These are phyloP conservation scores for Monosporascus ibericus DNA, from an alignment of 2,329 filamentous ascomycete species.

Conservation along the genomic window DNA sequence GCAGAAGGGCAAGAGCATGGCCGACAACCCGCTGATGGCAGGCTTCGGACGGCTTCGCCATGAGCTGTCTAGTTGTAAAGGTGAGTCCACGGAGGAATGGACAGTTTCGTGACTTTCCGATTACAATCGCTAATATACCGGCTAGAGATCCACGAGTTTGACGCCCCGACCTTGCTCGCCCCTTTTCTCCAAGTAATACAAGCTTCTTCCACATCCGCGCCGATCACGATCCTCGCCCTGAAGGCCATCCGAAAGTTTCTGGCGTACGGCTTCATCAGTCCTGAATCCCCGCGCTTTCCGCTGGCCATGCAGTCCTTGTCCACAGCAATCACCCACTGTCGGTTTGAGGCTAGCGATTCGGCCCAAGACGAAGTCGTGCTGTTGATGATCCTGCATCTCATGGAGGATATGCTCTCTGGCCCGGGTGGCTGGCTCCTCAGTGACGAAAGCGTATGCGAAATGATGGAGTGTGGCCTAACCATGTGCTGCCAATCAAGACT, in stretches of 20 bases:
- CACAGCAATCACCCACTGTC: constrained; percentile 92
- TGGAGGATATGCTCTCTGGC: constrained; percentile 97
- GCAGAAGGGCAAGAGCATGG: constrained; percentile 94
- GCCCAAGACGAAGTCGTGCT: constrained; percentile 93
- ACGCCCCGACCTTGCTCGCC: constrained; percentile 81
- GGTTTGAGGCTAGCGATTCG: constrained; percentile 94
- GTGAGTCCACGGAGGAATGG: constrained; percentile 34
- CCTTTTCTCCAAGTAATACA: constrained; percentile 96
- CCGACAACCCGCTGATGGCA: constrained; percentile 93
- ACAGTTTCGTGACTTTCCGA: too few species aligned
- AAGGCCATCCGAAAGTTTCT: constrained; percentile 95
- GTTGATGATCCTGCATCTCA: constrained; percentile 87
- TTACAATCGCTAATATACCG: too few species aligned
- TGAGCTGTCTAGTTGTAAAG: constrained; percentile 80
- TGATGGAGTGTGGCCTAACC: constrained; percentile 97
- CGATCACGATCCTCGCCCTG: constrained; percentile 90
- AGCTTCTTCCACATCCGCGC: constrained; percentile 89
- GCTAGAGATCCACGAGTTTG: constrained; percentile 77
- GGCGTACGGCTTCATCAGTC: constrained; percentile 84
- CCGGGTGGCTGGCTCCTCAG: constrained; percentile 89
- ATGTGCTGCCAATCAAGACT: constrained; percentile 94
- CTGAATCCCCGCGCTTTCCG: constrained; percentile 77
- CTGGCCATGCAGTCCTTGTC: constrained; percentile 93
- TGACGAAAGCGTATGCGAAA: constrained; percentile 96
- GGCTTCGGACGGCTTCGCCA: constrained; percentile 86